Conservation (phyloP, 768 basidiomycete species). For the Suillus subalutaceus region DNA sequence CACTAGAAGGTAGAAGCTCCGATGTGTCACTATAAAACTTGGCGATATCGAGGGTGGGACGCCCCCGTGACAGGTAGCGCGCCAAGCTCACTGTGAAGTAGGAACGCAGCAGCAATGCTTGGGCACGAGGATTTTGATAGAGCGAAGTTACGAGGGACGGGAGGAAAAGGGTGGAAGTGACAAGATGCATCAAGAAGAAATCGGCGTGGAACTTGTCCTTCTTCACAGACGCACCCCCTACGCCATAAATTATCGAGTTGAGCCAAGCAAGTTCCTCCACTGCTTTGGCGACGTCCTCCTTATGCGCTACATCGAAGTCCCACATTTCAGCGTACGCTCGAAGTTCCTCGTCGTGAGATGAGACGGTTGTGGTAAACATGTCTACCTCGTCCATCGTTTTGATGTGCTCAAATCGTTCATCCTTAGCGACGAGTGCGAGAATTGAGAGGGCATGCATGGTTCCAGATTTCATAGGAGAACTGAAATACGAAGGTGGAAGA, state of each 20-base stretch:
- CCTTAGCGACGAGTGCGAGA: constrained; percentile 54
- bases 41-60: constrained; percentile 33
- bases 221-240: constrained; percentile 48
- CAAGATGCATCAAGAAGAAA: constrained; percentile 71
- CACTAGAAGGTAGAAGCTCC: constrained; percentile 11
- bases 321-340: constrained; percentile 48
- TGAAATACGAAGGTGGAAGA: background rate
- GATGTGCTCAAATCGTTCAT: constrained; percentile 39
- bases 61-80: constrained; percentile 37
- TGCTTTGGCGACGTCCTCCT: constrained; percentile 47
- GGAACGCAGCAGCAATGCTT: constrained; percentile 29
- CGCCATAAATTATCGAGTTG: constrained; percentile 57
- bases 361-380: constrained; percentile 32
- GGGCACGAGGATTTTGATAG: constrained; percentile 24
- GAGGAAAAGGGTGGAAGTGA: constrained; percentile 68
- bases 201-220: constrained; percentile 56
- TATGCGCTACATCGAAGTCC: constrained; percentile 41
- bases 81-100: constrained; percentile 32
- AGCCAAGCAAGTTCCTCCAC: constrained; percentile 67
- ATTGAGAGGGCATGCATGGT: constrained; percentile 45
- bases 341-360: constrained; percentile 41
- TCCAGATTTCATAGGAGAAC: background rate
- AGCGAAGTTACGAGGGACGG: constrained; percentile 48
- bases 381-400: constrained; percentile 29
- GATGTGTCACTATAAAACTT: constrained; percentile 34